Base-by-base conservation (phyloP, 768 basidiomycete genomes). In the Mycena latifolia region DNA sequence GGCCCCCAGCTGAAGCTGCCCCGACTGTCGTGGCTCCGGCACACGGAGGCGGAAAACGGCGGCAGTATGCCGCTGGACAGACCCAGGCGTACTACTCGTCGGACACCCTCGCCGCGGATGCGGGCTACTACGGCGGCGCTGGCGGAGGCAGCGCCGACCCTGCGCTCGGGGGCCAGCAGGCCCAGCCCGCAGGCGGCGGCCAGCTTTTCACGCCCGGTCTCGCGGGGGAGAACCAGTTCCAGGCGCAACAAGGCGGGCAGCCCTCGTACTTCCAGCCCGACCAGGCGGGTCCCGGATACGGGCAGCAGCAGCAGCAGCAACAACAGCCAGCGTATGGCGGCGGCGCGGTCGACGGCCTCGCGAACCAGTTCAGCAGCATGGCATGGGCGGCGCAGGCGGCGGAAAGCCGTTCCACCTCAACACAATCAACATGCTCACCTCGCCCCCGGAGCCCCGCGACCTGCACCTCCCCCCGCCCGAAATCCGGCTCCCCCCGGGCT, bases 41-140 rank as follows among this genome's bases (percentile, higher is more conserved):
- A 18, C 77, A 85, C 43, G 75, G 55, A 37, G 65, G 79, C 29
- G 60, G 81, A 57, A 92, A 94, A 79, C 91, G 94, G 71, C 90
- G 96, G 48, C 95, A 97, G 77, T 98, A 98, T 76, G 96, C 96
- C 53, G 89, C 94, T 5, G 96, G 94, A 14, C 96, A 98, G 78
- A 95, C 95, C 1, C 94, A 95, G 74, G 94, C 87, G 3, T 96
- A 96, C 76, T 94, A 94, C 37, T 75, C 79, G 14, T 76, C 78
- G 15, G 83, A 84, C 28, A 80, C 79, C 4, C 69, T 78, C 37
- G 69, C 82, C 45, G 51, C 55, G 6, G 87, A 88, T 53, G 83
- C 87, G 14, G 72, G 75, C 29, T 86, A 86, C 69, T 75, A 66
- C 18, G 71, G 60, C 75, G 78, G 76, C 78, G 29, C 83, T 75